These are phyloP conservation scores for Forsythia viridissima DNA, from an alignment of 257 asterid species.

Conservation along the genomic window DNA sequence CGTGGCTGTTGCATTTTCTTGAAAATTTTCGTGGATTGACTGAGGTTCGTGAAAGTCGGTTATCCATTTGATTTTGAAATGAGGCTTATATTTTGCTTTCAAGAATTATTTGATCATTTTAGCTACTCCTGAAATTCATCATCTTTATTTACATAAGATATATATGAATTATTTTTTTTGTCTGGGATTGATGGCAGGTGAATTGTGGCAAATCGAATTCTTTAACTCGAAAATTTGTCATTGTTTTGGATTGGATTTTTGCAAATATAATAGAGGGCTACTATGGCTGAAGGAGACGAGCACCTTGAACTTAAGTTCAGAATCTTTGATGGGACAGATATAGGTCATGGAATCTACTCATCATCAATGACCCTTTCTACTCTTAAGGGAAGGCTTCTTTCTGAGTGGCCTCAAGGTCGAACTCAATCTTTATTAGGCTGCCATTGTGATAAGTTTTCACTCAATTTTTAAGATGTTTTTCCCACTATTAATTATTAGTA, in stretches of 20 bases:
- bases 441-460: not conserved
- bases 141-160: not conserved
- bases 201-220: conserved; percentile 29
- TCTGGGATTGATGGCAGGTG: conserved; percentile 37
- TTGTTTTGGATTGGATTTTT: conserved; percentile 11
- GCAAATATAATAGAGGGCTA: conserved; percentile 26
- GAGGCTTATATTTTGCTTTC: conserved; percentile 9
- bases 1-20: conserved; percentile 31
- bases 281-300: conserved; percentile 52
- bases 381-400: conserved; percentile 54
- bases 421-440: not conserved
- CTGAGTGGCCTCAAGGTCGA: conserved; percentile 74
- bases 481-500: not conserved
- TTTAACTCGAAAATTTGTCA: conserved; percentile 21
- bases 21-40: conserved; percentile 27
- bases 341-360: conserved; percentile 52
- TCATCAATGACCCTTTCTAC: conserved; percentile 45
- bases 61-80: not conserved
- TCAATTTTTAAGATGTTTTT: not conserved
- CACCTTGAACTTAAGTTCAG: conserved; percentile 61
- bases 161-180: conserved; percentile 5
- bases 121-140: not conserved
- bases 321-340: conserved; percentile 71
- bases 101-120: not conserved
- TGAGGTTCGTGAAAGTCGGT: conserved; percentile 23